Evolutionary conservation across 78 protist species (phyloP), one percentile per base, ranked within the genome.

Genomic region (Capsaspora owczarzaki): DNA sequence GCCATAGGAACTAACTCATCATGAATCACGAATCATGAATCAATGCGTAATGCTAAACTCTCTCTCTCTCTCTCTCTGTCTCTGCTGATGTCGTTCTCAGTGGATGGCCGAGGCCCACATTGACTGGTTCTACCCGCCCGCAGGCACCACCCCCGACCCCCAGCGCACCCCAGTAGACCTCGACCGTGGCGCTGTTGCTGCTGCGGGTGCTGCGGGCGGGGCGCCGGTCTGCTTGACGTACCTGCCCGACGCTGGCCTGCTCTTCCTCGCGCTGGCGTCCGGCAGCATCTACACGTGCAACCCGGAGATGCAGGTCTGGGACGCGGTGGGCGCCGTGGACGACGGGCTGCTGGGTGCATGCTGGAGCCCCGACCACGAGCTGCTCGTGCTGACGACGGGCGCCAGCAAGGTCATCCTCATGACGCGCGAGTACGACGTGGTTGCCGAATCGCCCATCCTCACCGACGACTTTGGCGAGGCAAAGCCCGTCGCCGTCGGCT

Each of bases 311-410:
- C n/a, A 10, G 56, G 10, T 10, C 56, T 10, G 10, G 10, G 82
- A 79, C 42, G 5, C 43, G 33, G 82, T 79, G 5, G 82, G 76
- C 19, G 47, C 35, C 22, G 68, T 79, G 35, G 61, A 56, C 33
- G 4, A 27, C 20, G 82, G 82, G 20, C 20, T 79, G 5, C 41
- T 63, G 22, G 68, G 42, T 14, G 66, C 66, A 77, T 2, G 25
- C 25, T 79, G 75, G 74, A 60, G 74, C 38, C 74, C 82, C 41
- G 71, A 79, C 43, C 46, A 79, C 20, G 82, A 79, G 43, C 60
- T 79, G 37, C n/a, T 79, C 20, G 68, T 79, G 25, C 40, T 61
- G 41, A 23, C 43, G 42, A 79, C 82, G 42, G 51, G 44, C 40
- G 66, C 33, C 20, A 6, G 25, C 68, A 79, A 16, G 31, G 33